Base-by-base conservation (phyloP, 108 stramenopile genomes). In the Pseudonitzschia multiseries region DNA sequence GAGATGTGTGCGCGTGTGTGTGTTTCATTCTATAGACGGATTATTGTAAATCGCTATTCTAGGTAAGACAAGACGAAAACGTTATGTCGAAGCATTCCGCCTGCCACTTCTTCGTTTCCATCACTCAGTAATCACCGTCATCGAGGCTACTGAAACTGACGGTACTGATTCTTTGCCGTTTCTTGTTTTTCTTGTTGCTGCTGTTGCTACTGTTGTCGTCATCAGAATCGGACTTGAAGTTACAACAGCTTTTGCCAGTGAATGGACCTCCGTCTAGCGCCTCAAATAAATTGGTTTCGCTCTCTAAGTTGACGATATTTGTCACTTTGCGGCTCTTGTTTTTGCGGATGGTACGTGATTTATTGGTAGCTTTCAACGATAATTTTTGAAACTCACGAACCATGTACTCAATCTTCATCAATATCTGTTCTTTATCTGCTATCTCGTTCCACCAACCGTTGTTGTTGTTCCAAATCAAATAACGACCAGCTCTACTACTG, bases 371-470 rank as follows among this genome's bases (percentile, higher is more conserved):
- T 10, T 51, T 51, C 8, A n/a, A 26, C 2, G 54, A 22, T 20
- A 24, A 4, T 26, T 56, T 56, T 24, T 56, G 61, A 33, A 62
- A 40, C 31, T 62, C 61, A 3, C 61, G 61, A 8, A 62, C 61
- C 32, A 62, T 62, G 18, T 62, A 62, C 29, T 62, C 61, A 20
- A 62, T 62, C 36, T 62, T 62, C n/a, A 62, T 40, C n/a, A n/a
- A 62, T 6, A 62, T 62, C 32, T 62, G 61, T 62, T 62, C 61
- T 17, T 40, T 20, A 62, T 62, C 36, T 3, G 5, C 0, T 13
- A 62, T n/a, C 20, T 40, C 32, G 36, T 62, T 40, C 61, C 61
- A 62, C 61, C 61, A 62, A 13, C 61, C 61, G 5, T 62, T 62
- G 20, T 33, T 33, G 36, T 62, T 62, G 54, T 56, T 56, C 54